Evolutionary conservation across 1,139 yeast genomes (phyloP).

Genomic region (Kazachstania sp.): DNA sequence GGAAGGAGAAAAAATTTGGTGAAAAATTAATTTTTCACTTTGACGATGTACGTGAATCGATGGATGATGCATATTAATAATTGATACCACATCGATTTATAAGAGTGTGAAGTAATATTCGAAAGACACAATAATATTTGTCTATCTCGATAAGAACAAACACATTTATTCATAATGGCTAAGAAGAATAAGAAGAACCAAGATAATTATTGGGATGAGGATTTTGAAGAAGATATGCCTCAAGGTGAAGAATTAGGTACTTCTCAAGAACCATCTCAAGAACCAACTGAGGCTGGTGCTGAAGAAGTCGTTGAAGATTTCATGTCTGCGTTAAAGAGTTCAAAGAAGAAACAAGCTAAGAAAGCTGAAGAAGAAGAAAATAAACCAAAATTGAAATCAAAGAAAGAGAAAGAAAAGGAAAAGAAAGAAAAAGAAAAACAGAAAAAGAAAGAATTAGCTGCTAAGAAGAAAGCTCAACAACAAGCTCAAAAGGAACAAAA

Average conservation of each 20-base stretch:
- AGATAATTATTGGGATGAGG: conserved; percentile 76
- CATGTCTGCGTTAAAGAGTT: conserved; percentile 71
- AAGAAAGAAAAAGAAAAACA: conserved; percentile 96
- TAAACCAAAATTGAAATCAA: conserved; percentile 73
- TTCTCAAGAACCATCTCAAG: conserved; percentile 25
- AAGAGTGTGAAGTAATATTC: background rate
- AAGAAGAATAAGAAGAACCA: conserved; percentile 45
- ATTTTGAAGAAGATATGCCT: conserved; percentile 48
- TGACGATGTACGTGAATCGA: too few relatives aligned
- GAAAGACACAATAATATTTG: too few relatives aligned
- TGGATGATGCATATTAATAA: too few relatives aligned
- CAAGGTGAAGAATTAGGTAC: conserved; percentile 50
- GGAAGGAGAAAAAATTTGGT: background rate
- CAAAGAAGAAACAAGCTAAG: conserved; percentile 68
- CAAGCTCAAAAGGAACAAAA: conserved; percentile 61
- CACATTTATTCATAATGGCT: conserved; percentile 25
- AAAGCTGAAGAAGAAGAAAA: conserved; percentile 35
- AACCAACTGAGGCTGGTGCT: conserved; percentile 23
- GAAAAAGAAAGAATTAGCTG: conserved; percentile 84
- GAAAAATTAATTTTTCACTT: background rate
- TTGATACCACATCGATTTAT: too few relatives aligned
- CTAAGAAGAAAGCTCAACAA: conserved; percentile 70
- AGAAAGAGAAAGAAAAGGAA: conserved; percentile 95
- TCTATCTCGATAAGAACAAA: background rate
- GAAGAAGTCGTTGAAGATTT: conserved; percentile 44